Evolutionary conservation across 164 flowering plant species (phyloP).

Genomic region (Berberis vulgaris): DNA sequence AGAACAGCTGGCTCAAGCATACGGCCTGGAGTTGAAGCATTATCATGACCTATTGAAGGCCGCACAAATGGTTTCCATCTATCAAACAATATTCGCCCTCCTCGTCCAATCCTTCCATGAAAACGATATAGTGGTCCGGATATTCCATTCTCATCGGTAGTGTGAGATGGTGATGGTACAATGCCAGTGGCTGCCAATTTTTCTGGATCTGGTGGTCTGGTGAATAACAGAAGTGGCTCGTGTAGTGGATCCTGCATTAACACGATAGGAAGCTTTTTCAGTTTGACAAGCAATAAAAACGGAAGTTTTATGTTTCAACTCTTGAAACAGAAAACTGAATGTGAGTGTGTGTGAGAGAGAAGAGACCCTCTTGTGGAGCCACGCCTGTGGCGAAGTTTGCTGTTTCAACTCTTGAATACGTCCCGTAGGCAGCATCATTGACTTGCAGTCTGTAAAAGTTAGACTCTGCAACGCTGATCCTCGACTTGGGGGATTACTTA

Average conservation of each 20-base stretch:
- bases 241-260: slow-evolving; percentile 64
- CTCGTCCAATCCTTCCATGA: slow-evolving; percentile 88
- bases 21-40: background rate
- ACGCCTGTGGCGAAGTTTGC: slow-evolving; percentile 40
- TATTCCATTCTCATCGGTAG: slow-evolving; percentile 28
- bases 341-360: too few relatives aligned
- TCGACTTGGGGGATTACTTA: slow-evolving; percentile 33
- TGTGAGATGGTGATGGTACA: slow-evolving; percentile 37
- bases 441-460: slow-evolving; percentile 8
- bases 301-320: too few relatives aligned
- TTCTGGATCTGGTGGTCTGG: slow-evolving; percentile 72
- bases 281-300: too few relatives aligned
- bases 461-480: slow-evolving; percentile 32
- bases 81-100: slow-evolving; percentile 87
- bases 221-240: slow-evolving; percentile 21
- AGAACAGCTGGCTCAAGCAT: too few relatives aligned
- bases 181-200: slow-evolving; percentile 80
- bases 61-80: slow-evolving; percentile 77
- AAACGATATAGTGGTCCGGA: slow-evolving; percentile 32
- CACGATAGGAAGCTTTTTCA: background rate
- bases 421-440: too few relatives aligned
- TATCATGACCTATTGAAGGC: slow-evolving; percentile 13
- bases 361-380: slow-evolving; percentile 76
- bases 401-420: slow-evolving; percentile 18
- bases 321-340: too few relatives aligned